A percentile compares a stretch with the other conserved stretches of the same genome.
These are phyloP conservation scores for Luffa acutangula DNA, from an alignment of 306 rosid genomes.

Conservation along the genomic window DNA sequence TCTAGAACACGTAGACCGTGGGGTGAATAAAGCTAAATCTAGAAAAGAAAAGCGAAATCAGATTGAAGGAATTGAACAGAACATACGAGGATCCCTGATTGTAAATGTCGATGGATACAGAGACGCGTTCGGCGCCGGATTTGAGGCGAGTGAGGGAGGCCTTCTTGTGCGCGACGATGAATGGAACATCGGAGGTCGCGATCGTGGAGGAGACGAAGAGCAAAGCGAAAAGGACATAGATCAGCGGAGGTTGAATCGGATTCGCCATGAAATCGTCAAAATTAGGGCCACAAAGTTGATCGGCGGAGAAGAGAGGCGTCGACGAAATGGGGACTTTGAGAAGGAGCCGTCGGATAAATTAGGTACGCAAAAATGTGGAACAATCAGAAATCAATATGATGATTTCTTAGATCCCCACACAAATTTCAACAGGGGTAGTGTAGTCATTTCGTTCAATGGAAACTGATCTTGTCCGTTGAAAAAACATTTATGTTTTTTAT, in stretches of 20 bases:
- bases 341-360: background rate
- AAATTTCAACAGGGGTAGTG: background rate
- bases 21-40: slow-evolving; percentile 3
- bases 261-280: slow-evolving; percentile 40
- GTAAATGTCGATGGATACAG: slow-evolving; percentile 85
- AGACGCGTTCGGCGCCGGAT: slow-evolving; percentile 79
- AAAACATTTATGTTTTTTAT: background rate
- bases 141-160: slow-evolving; percentile 80
- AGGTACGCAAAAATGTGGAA: background rate
- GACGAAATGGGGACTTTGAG: background rate
- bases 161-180: slow-evolving; percentile 93
- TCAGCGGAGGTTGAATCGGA: slow-evolving; percentile 25
- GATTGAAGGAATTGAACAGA: background rate
- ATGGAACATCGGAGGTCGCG: slow-evolving; percentile 75
- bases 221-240: slow-evolving; percentile 27
- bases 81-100: slow-evolving; percentile 92
- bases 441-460: background rate
- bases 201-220: slow-evolving; percentile 27
- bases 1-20: slow-evolving; percentile 19
- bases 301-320: background rate
- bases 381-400: background rate
- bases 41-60: background rate
- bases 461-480: background rate
- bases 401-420: background rate
- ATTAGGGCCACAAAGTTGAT: background rate